Base-by-base conservation (phyloP, 83 land plant genomes). In the Thuja plicata region DNA sequence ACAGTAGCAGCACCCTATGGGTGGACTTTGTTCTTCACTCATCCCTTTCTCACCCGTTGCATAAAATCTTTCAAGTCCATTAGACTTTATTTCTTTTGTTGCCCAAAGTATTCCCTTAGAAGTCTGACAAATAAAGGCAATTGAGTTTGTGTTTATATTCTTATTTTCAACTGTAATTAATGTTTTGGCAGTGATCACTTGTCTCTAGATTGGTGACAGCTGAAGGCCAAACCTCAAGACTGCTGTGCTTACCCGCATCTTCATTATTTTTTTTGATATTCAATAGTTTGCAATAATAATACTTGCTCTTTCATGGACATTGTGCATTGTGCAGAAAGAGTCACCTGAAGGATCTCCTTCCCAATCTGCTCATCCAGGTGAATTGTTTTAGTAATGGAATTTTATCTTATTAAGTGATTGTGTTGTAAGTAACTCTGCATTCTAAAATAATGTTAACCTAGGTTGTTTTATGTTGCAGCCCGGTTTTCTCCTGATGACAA, bases 401-500 rank as follows among this genome's bases (percentile, higher is more conserved):
- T 87, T 43, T 87, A 50, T 43, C 24, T 87, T 21, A 15, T 1
- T 1, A 17, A 77, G 40, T 85, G 19, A 43, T 74, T 2, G 45
- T 40, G 38, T 54, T 10, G 57, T 3, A 38, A 32, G 30, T 89
- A 40, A 13, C 52, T 40, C 27, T 85, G 10, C 38, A 71, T 38
- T 66, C 24, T 70, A 54, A 45, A 45, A 40, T 88, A 10, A 60
- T 40, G 17, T 57, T 85, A 86, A 5, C 62, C 24, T 5, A 19
- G 8, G 10, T 76, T 19, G 13, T 85, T 80, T 54, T 92, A 62
- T 77, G 37, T 77, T 92, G 88, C 97, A 97, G 99, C 99, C 54
- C 95, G 99, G 2, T 97, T 96, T 89, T 97, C 99, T 35, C 99
- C 98, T 11, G 99, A 97, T 93, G 99, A 97, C 92, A 96, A 95